Base-by-base conservation (phyloP, 495 filamentous ascomycete genomes). In the Aspergillus kassunensis region DNA sequence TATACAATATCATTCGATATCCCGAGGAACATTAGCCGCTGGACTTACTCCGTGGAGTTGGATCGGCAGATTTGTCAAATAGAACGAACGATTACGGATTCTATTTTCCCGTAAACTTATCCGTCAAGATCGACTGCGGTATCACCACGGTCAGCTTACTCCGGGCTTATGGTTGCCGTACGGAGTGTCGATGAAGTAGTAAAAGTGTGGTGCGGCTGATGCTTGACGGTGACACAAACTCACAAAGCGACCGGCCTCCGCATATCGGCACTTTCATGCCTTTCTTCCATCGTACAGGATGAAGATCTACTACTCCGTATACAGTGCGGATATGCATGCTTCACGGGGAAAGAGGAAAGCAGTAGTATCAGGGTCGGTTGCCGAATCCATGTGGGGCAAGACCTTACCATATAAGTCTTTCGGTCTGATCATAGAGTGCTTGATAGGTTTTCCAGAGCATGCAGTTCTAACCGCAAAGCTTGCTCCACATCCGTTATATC, bases 31-130 rank as follows among this genome's bases (percentile, higher is more conserved):
- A 46, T 33, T 13, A 46, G 25, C 44, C 30, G 20, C 37, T 67
- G 65, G 66, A 66, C 63, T 63, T 52, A 55, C 62, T 63, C 62
- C 65, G 65, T 67, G 67, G 70, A 52, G 67, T 60, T 61, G 48
- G 69, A 73, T 72, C 66, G 64, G 64, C 69, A 48, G 46, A 66
- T 72, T 73, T 71, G 68, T 70, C 70, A 73, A 69, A 60, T 49
- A 16, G 49, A 44, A 53, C 33, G 35, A 59, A 64, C 61, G 62
- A 65, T n/a, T 61, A 65, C 70, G 70, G 70, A 69, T 70, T 70
- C 61, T 68, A 65, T 73, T 71, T 73, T 70, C 67, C 70, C 67
- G 68, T 56, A 29, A 45, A 35, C 44, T 46, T 46, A 46, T 35
- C 44, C 44, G 44, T 35, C 41, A 49, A 37, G 43, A 44, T 52